Percentiles rank a stretch among this genome's conserved stretches.
Evolutionary conservation across 2,329 filamentous ascomycete genomes (phyloP).

Genomic region (Oidium heveae): DNA sequence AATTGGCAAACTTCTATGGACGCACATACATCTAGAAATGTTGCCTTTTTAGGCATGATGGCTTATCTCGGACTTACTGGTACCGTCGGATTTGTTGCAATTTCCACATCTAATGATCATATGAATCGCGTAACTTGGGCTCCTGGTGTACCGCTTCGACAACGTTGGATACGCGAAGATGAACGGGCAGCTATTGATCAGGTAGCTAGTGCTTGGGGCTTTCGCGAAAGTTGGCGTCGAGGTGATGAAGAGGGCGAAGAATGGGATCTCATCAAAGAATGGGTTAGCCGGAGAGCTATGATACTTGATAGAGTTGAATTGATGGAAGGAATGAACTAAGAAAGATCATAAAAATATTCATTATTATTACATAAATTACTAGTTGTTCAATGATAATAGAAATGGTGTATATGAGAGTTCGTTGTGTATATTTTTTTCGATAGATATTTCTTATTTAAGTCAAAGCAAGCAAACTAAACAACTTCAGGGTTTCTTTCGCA

Average conservation of each 20-base stretch:
- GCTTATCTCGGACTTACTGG: constrained; percentile 64
- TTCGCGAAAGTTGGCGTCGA: constrained; percentile 51
- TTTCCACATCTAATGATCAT: constrained; percentile 78
- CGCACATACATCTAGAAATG: constrained; percentile 41
- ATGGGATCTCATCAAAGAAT: constrained; percentile 69
- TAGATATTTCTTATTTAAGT: too few relatives aligned
- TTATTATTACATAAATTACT: too few relatives aligned
- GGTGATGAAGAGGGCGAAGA: constrained; percentile 82
- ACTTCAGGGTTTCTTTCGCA: too few relatives aligned
- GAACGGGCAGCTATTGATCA: constrained; percentile 70
- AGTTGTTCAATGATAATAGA: too few relatives aligned
- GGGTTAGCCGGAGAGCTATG: constrained; percentile 65
- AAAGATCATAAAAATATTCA: not conserved
- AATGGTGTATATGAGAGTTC: too few relatives aligned
- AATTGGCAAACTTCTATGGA: constrained; percentile 55
- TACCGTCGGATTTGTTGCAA: constrained; percentile 58
- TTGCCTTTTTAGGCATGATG: constrained; percentile 57
- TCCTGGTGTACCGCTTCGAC: constrained; percentile 51
- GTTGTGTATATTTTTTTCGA: too few relatives aligned
- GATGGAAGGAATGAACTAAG: constrained; percentile 71
- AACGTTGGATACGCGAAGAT: constrained; percentile 73
- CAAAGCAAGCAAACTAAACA: too few relatives aligned
- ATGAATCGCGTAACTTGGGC: constrained; percentile 88
- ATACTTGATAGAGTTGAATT: constrained; percentile 68
- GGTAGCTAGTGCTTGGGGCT: constrained; percentile 76